Evolutionary conservation across 73 alveolate species (phyloP), one percentile per base, ranked within the genome.

Genomic region (Urostyla sp.): DNA sequence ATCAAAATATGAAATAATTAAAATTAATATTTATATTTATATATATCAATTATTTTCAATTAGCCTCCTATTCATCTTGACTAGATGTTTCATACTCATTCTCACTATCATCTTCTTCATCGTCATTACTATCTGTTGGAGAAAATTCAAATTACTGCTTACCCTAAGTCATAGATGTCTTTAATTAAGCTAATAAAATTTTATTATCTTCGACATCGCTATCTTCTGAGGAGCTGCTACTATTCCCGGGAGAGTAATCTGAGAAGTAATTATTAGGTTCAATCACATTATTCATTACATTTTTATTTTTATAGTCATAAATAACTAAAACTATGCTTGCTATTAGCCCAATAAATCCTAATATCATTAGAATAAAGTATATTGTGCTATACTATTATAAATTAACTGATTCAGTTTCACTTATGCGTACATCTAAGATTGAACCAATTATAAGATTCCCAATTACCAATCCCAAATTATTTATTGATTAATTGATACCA

Each of bases 371-470:
- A 35, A 13, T 18, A 34, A 34, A 10, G 21, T 58, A 55, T 1
- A 58, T 1, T 4, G 51, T 30, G 37, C 37, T 10, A 21, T 18
- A 58, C 11, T 58, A 55, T 2, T 52, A 4, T 13, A 58, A 4
- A 2, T 16, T 10, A 11, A 2, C 34, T 10, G 18, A 15, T 3
- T 1, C 4, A 10, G 28, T 52, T 10, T 4, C 20, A 6, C 37
- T 30, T n/a, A 32, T 35, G 28, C 28, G 56, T 58, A 4, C 2
- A 26, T 66, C 61, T 28, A 66, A 40, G 8, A 66, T 38, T 11
- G 36, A 46, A 24, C 80, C 61, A 26, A 66, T 66, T 11, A 44
- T 40, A 2, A 66, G 51, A 8, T 58, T 46, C 3, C 80, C 80
- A 20, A 66, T 37, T 5, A 53, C 3, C 11, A 44, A 44, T 37